Conservation (phyloP, 352 stramenopile species). For the Pythium pyrilobum region DNA sequence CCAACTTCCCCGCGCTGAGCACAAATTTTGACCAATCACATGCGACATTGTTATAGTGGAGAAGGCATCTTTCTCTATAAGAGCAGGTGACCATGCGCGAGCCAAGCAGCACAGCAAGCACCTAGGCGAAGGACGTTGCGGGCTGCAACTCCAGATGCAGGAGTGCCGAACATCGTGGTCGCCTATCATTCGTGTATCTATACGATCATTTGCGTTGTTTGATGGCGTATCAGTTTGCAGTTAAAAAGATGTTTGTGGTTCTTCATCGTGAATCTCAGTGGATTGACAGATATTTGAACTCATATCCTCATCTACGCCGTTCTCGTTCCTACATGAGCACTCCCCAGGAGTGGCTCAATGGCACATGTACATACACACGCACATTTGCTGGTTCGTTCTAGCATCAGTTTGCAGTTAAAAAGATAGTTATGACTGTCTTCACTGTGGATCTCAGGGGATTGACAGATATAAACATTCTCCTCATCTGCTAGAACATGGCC, state of each 20-base stretch:
- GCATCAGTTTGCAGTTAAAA: constrained; percentile 48
- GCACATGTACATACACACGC: neutral
- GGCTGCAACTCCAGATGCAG: neutral
- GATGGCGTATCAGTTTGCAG: constrained; percentile 66
- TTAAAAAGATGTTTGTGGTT: constrained; percentile 85
- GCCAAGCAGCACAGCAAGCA: neutral
- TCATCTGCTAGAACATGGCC: constrained; percentile 38
- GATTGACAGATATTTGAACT: constrained; percentile 67
- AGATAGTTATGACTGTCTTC: constrained; percentile 29
- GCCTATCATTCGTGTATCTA: neutral
- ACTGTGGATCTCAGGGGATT: constrained; percentile 35
- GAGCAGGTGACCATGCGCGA: neutral
- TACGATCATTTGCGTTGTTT: neutral
- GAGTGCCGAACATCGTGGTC: neutral
- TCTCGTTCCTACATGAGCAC: neutral
- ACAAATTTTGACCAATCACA: constrained; percentile 16
- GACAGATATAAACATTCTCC: constrained; percentile 56
- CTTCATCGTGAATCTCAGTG: constrained; percentile 75
- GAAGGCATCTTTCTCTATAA: constrained; percentile 13
- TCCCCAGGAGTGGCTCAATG: too few species aligned
- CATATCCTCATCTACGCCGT: constrained; percentile 28
- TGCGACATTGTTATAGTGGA: neutral
- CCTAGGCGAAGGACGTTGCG: neutral
- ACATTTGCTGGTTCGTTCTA: constrained; percentile 1
- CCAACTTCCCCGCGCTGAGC: neutral